Evolutionary conservation across 257 asterid genomes (phyloP).

Genomic region (Eucommia ulmoides): DNA sequence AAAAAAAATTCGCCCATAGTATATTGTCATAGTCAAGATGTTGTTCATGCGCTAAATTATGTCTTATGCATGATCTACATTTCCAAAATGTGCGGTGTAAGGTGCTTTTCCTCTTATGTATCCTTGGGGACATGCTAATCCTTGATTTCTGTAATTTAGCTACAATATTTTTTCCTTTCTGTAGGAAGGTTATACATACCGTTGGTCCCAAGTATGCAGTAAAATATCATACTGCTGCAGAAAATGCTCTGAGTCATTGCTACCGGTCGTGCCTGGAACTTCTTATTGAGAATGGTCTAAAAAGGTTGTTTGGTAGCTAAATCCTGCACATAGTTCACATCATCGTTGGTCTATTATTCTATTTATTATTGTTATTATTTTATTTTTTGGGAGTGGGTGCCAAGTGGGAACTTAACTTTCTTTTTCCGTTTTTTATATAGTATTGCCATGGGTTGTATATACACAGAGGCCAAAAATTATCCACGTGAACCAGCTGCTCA

Average conservation of each 20-base stretch:
- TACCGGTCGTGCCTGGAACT: constrained; percentile 47
- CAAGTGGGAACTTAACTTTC: constrained; percentile 8
- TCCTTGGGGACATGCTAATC: no score
- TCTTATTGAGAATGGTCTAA: constrained; percentile 42
- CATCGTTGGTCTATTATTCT: no score
- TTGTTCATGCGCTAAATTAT: no score
- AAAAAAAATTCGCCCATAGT: no score
- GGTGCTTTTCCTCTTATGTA: no score
- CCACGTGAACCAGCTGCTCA: constrained; percentile 99
- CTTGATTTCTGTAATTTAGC: no score
- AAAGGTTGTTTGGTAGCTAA: constrained; percentile 36
- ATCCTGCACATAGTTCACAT: constrained; percentile 2
- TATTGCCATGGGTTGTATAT: constrained; percentile 92
- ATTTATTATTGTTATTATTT: constrained; percentile 11
- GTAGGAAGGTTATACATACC: constrained; percentile 94
- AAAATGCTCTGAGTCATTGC: constrained; percentile 96
- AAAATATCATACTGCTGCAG: constrained; percentile 97
- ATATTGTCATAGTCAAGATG: no score
- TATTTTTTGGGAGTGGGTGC: constrained; percentile 1
- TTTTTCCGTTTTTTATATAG: constrained; percentile 32
- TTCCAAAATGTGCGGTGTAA: no score
- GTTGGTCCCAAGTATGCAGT: constrained; percentile 98
- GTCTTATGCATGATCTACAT: no score
- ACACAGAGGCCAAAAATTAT: constrained; percentile 86
- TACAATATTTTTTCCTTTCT: constrained; percentile 20